phyloP scores from a whole-genome alignment of 139 green algal species.

The Asterochloris erici region DNA sequence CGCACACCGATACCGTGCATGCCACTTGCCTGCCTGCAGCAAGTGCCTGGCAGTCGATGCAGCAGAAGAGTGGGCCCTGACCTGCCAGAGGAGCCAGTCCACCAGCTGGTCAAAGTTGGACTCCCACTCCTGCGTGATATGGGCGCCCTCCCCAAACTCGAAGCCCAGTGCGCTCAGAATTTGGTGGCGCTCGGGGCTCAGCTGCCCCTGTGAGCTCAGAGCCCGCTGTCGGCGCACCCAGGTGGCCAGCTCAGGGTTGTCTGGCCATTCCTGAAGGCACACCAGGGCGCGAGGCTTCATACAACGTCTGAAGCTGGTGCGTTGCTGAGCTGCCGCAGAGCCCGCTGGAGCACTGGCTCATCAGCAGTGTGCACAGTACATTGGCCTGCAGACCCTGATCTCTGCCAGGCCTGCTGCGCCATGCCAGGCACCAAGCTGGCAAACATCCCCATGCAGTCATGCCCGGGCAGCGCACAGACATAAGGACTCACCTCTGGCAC shows the following conservation, averaged over 20 bases:
- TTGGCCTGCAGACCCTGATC: too few relatives aligned
- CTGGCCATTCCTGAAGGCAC: conserved; percentile 28
- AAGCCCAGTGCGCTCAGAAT: conserved; percentile 52
- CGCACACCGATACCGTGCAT: background rate
- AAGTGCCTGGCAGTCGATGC: background rate
- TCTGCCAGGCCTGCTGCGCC: background rate
- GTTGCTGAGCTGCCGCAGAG: too few relatives aligned
- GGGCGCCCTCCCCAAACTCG: conserved; percentile 56
- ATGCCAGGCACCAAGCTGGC: too few relatives aligned
- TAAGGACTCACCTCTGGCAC: conserved; percentile 38
- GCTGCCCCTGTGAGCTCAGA: conserved; percentile 25
- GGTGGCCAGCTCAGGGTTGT: conserved; percentile 37
- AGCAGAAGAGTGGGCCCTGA: background rate
- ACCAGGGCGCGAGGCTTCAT: background rate
- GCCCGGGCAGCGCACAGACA: background rate
- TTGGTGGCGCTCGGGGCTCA: conserved; percentile 39
- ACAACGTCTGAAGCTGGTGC: too few relatives aligned
- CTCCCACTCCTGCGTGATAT: conserved; percentile 63
- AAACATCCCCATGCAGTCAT: too few relatives aligned
- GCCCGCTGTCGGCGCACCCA: conserved; percentile 52
- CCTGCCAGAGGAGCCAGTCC: conserved; percentile 51
- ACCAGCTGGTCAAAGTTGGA: conserved; percentile 55
- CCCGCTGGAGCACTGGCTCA: too few relatives aligned
- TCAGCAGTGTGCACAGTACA: too few relatives aligned
- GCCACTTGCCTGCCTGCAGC: background rate